Evolutionary conservation across 139 green algal species (phyloP).

Genomic region (Monoraphidium neglectum): DNA sequence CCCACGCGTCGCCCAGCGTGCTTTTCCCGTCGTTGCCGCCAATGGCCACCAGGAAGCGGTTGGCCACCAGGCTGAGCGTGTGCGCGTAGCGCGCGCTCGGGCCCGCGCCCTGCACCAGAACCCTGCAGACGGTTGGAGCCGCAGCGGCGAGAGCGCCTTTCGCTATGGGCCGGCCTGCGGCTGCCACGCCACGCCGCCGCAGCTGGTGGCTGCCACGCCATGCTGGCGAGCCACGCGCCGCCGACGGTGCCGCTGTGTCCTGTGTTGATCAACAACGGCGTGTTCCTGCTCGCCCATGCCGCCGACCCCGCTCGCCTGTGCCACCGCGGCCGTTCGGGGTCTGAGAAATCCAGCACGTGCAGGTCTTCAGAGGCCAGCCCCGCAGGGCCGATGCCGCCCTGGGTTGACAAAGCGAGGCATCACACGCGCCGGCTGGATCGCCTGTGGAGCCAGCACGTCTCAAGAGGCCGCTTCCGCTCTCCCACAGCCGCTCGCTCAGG

Average conservation of each 20-base stretch:
- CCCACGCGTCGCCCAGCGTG: slow-evolving; percentile 92
- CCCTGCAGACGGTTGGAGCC: slow-evolving; percentile 51
- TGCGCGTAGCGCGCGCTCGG: slow-evolving; percentile 96
- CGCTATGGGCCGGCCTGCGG: too few species aligned
- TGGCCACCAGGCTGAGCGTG: slow-evolving; percentile 93
- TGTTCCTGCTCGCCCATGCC: too few species aligned
- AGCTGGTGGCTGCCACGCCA: too few species aligned
- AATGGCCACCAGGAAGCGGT: slow-evolving; percentile 96
- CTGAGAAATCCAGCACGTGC: slow-evolving; percentile 98
- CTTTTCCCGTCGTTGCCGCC: slow-evolving; percentile 96
- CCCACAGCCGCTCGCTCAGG: too few species aligned
- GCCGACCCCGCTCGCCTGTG: slow-evolving; percentile 88
- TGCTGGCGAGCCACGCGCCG: too few species aligned
- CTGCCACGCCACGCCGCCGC: too few species aligned
- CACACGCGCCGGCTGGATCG: too few species aligned
- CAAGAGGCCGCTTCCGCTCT: too few species aligned
- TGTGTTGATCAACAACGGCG: too few species aligned
- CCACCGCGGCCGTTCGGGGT: slow-evolving; percentile 88
- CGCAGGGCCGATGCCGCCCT: slow-evolving; percentile 94
- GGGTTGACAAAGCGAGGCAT: slow-evolving; percentile 33
- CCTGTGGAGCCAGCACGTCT: too few species aligned
- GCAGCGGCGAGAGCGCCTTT: background rate
- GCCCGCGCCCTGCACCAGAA: slow-evolving; percentile 93
- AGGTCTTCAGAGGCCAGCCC: slow-evolving; percentile 95
- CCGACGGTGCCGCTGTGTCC: too few species aligned